phyloP scores from a whole-genome alignment of 192 early-diverging fungal genomes.

The Lobosporangium transversale region DNA sequence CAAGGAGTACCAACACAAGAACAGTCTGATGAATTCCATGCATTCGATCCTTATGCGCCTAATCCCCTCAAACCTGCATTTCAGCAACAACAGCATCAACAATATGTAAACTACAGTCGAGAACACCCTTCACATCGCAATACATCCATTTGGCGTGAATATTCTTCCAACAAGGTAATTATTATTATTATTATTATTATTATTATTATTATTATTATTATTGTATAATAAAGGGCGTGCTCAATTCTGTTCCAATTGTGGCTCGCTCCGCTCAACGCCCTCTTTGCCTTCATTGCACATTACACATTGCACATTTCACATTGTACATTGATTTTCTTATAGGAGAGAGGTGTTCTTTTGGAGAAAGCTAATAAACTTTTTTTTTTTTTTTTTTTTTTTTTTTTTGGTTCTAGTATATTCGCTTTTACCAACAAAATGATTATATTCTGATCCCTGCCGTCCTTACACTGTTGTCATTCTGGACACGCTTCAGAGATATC shows the following conservation, averaged over 20 bases:
- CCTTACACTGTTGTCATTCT: constrained; percentile 72
- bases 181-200: background rate
- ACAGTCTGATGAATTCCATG: background rate
- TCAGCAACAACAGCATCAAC: constrained; percentile 42
- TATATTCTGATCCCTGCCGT: constrained; percentile 58
- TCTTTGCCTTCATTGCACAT: too few species aligned
- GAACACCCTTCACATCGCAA: constrained; percentile 33
- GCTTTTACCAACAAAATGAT: constrained; percentile 59
- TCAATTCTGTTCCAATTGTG: too few species aligned
- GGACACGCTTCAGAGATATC: constrained; percentile 73
- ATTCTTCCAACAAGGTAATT: constrained; percentile 63
- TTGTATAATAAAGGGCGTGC: too few species aligned
- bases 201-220: background rate
- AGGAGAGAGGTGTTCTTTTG: too few species aligned
- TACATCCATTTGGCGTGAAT: constrained; percentile 11
- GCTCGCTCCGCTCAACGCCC: too few species aligned
- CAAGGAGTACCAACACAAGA: background rate
- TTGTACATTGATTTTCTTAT: too few species aligned
- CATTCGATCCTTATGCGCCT: constrained; percentile 33
- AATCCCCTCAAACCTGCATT: constrained; percentile 49
- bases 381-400: background rate
- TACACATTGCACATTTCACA: too few species aligned
- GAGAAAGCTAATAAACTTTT: too few species aligned
- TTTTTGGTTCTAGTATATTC: constrained; percentile 37
- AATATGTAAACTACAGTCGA: constrained; percentile 3